A percentile compares a stretch with the other conserved stretches of the same genome.
phyloP scores from a whole-genome alignment of 805 yeast genomes.

The Candida sonorensis region DNA sequence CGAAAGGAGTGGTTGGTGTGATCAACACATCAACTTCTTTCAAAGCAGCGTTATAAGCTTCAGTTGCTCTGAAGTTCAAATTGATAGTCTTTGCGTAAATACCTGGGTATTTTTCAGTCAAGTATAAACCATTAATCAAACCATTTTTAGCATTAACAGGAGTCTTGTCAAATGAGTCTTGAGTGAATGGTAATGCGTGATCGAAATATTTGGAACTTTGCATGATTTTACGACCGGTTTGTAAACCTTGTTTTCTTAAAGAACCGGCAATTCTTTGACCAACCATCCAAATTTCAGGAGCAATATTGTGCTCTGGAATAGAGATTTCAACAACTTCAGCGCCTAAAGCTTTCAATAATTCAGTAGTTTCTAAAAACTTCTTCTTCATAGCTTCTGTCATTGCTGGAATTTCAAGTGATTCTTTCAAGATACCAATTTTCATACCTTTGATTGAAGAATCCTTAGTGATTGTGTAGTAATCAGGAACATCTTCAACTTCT shows the following conservation, averaged over 20 bases:
- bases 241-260: constrained; percentile 10
- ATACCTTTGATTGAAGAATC: constrained; percentile 20
- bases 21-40: constrained; percentile 27
- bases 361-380: constrained; percentile 23
- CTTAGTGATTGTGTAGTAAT: constrained; percentile 13
- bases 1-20: constrained; percentile 26
- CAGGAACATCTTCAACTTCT: constrained; percentile 13
- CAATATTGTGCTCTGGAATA: constrained; percentile 29
- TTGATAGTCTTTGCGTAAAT: constrained; percentile 29
- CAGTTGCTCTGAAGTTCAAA: constrained; percentile 25
- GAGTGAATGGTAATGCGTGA: constrained; percentile 13
- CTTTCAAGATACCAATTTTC: constrained; percentile 29
- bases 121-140: constrained; percentile 26
- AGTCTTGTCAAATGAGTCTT: constrained; percentile 14
- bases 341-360: constrained; percentile 25
- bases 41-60: constrained; percentile 26
- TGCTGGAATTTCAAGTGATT: constrained; percentile 29
- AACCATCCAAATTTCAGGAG: constrained; percentile 33
- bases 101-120: constrained; percentile 27
- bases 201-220: constrained; percentile 14
- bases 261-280: constrained; percentile 23
- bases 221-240: constrained; percentile 19
- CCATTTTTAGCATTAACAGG: constrained; percentile 18
- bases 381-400: constrained; percentile 24
- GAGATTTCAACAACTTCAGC: constrained; percentile 29